Base-by-base conservation (phyloP, 1,139 yeast species). In the Kluyveromyces sp. region DNA sequence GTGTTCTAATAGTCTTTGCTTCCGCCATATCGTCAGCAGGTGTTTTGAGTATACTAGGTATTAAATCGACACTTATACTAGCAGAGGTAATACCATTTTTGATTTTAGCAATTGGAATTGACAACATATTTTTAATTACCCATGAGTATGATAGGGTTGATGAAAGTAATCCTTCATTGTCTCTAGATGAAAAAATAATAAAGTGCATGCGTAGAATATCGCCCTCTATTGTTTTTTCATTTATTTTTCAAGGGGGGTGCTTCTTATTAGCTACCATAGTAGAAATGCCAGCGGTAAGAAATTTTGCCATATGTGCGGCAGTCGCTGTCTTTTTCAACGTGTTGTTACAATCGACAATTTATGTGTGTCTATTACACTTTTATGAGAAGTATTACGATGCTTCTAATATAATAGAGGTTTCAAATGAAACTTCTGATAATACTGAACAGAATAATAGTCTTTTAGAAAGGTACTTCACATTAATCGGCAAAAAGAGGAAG, bases 71-170 rank as follows among this genome's bases (percentile, higher is more conserved):
- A 0, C 70, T 92, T 37, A 90, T 92, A 53, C 88, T 92, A 53
- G 97, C 97, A 1, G 97, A 92, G 61, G 97, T 92, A 3, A 92
- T 92, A 39, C 97, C 97, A n/a, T 92, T 92, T 59, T 69, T 92
- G 58, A 84, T 92, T 4, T 71, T 92, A 51, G 98, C 98, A 0
- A 82, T 92, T 48, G 98, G 98, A 15, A 92, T 92, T 29, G 98
- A 92, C 65, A 92, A 92, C 60, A 85, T 92, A 33, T 92, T 90
- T 60, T 69, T 92, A 53, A 77, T 92, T 27, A 83, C 88, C 1
- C 92, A 88, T 63, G 96, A 88, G 59, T 70, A 86, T 43, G 78
- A 80, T 39, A 67, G 73, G 28, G 74, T 83, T 15, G 75, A 75
- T 48, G 71, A 72, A 25, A 62, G 68, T 1, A 66, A 66, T 49